Evolutionary conservation across 805 yeast species (phyloP), one percentile per base, ranked within the genome.

Genomic region (Candida tallmaniae): DNA sequence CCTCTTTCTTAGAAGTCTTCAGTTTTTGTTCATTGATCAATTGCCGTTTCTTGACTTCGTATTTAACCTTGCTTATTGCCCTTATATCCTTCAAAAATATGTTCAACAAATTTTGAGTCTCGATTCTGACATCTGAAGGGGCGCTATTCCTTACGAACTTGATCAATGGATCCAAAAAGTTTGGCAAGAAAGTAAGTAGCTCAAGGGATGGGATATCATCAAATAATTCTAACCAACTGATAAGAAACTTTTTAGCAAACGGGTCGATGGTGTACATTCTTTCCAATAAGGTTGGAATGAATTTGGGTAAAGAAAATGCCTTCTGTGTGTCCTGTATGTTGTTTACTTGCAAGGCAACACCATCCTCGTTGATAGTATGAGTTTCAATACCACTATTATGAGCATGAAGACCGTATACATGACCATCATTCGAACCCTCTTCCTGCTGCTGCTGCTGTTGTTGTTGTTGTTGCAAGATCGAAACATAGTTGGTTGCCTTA

Each of bases 131-230:
- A 56, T 90, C 97, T 35, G 80, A 78, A 41, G 87, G 87, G 2
- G 90, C 70, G 46, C 85, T 90, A 44, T 85, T 84, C 56, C 57
- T 61, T 30, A 90, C 65, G 48, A 86, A 90, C 13, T 80, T 73
- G 29, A 90, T 66, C 41, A 90, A 63, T 0, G 93, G 96, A 31
- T 88, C 93, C 25, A 93, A 65, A 53, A 93, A 87, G 24, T 89
- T 83, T 1, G 98, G 96, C 31, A 93, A 65, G 52, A 83, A 93
- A 0, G 94, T 75, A 13, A 93, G 78, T 38, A 93, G 65, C 48
- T 90, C 96, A 35, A 90, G 66, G 34, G 90, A 94, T 0, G 98
- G 97, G 6, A 89, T 86, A 8, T 93, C 87, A 57, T 90, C 93
- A 31, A 93, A 67, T n/a, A 93, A 73, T 44, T 87, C 83, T 31